Base-by-base conservation (phyloP, 2,329 filamentous ascomycete species). In the Pseudogymnoascus sp. region DNA sequence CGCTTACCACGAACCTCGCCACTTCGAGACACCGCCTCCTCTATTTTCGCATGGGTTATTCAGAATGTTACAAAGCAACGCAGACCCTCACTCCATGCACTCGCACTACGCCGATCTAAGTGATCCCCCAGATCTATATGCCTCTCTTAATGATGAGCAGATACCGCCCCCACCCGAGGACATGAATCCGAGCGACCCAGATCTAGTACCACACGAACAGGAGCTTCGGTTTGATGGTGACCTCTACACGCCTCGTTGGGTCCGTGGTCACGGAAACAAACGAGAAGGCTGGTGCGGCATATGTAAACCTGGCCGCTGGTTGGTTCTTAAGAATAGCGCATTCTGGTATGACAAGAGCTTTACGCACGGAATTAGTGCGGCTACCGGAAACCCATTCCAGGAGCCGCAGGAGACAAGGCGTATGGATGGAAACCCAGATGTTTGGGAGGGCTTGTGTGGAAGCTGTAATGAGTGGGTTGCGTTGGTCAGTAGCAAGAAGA, bases 331-430 rank as follows among this genome's bases (percentile, higher is more conserved):
- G 79, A 95, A 96, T 77, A 93, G 89, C 63, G 91, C 91, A 5
- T 96, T 91, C 74, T 96, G 91, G 91, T 96, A 96, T 75, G 91
- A 96, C 78, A 93, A 95, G 79, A 90, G 88, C 64, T 96, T 95
- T 74, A 91, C 89, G 1, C 91, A 96, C 72, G 91, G 91, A 60
- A 91, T 96, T 73, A 91, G 88, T 72, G 90, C 89, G 29, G 87
- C 89, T 3, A 93, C 90, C 0, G 90, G 91, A 23, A 86, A 83
- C 67, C 85, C 87, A 3, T 93, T 95, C 77, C 86, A 90, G 72
- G 86, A 89, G 68, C 91, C 91, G 2, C 84, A 88, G 66, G 83
- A 91, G 70, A 90, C 86, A 21, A 80, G 89, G 64, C 82, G 90
- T 60, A 91, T 90, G 78, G 89, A 92, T 72, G 87, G 88, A 40